Base-by-base conservation (phyloP, 139 green algal genomes). In the Haematococcus sp. region DNA sequence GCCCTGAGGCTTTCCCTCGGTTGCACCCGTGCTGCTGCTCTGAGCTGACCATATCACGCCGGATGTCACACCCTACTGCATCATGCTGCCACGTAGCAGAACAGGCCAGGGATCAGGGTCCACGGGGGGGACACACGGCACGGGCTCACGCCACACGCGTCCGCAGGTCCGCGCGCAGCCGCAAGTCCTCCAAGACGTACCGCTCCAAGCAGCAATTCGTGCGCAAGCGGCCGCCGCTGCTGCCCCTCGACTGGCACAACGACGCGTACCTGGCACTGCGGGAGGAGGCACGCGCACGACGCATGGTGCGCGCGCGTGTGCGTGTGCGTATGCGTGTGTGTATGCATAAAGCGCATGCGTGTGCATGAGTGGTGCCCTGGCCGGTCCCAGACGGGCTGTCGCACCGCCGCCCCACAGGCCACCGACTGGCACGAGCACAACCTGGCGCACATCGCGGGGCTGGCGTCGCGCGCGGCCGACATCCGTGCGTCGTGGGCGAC, bases 401-500 rank as follows among this genome's bases (percentile, higher is more conserved):
- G n/a, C n/a, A n/a, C n/a, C n/a, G n/a, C n/a, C n/a, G n/a, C n/a
- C 15, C 49, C 27, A 27, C n/a, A 23, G 43, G 4, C 27, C 11
- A 67, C 70, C 40, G 67, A 80, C 68, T 82, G 76, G 72, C 15
- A 78, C 17, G 30, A 34, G 0, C 68, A 76, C 44, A 76, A 84
- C 52, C 51, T 55, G 58, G 49, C 79, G 5, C 32, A 31, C 61
- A 25, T 68, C 17, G 3, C 17, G 15, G 28, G 1, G 19, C 25
- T 51, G 35, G 72, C 31, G 2, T 44, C 72, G 28, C n/a, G 2
- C n/a, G 49, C 60, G 3, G 31, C 43, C 20, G 25, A 16, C 25
- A 56, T 76, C 4, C 58, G 77, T 1, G 83, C 82, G 1, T 35
- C 31, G 2, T 91, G 86, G 86, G 61, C 59, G 1, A 71, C 68